These are phyloP conservation scores for Combretum micranthum DNA, from an alignment of 345 rosid species.

Conservation along the genomic window DNA sequence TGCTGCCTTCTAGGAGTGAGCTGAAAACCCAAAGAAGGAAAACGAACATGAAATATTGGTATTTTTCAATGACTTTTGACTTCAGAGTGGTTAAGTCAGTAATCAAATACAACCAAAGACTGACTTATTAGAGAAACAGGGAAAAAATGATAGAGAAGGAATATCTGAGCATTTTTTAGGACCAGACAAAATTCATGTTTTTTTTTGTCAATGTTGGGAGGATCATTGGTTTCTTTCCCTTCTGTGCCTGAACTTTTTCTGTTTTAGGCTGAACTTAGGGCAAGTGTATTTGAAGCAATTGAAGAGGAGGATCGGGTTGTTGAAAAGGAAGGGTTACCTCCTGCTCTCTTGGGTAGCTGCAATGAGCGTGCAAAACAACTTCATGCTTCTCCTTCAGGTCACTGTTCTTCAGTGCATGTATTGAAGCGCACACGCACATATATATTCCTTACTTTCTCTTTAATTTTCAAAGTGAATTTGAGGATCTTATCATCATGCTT, in stretches of 20 bases:
- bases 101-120: too few species aligned
- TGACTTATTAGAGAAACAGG: too few species aligned
- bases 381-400: conserved; percentile 95
- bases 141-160: too few species aligned
- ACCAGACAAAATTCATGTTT: too few species aligned
- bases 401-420: neutral
- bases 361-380: conserved; percentile 85
- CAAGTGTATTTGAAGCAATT: conserved; percentile 96
- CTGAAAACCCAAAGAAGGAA: too few species aligned
- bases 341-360: conserved; percentile 94
- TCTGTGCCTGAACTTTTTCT: neutral
- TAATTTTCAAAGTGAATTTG: neutral
- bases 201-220: too few species aligned
- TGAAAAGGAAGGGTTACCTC: conserved; percentile 73
- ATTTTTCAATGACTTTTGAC: too few species aligned
- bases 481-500: neutral
- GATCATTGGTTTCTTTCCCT: neutral
- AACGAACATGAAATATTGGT: too few species aligned
- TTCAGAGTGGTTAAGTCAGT: too few species aligned
- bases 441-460: neutral
- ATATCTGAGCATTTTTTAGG: too few species aligned
- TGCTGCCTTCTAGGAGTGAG: too few species aligned
- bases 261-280: conserved; percentile 87
- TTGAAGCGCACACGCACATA: neutral
- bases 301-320: conserved; percentile 88